Base-by-base conservation (phyloP, 2,329 filamentous ascomycete species). In the Colletotrichum lentis region DNA sequence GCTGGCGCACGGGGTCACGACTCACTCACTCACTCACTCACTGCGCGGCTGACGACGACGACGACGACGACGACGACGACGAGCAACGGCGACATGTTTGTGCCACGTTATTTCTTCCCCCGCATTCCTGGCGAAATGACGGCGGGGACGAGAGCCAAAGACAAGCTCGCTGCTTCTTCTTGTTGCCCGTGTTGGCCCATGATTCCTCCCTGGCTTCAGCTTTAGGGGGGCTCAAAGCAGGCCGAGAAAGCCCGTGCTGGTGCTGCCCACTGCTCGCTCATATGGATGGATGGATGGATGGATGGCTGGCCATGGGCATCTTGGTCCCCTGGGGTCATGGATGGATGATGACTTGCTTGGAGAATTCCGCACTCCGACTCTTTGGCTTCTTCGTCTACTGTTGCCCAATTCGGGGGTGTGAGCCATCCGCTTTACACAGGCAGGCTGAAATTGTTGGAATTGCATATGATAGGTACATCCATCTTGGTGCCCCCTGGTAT, bases 61-160 rank as follows among this genome's bases (percentile, higher is more conserved):
- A 10, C 27, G 6, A 27, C 5, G 6, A 27, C 43, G 20, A 46
- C 49, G 24, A 7, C 46, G n/a, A n/a, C n/a, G n/a, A n/a, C n/a
- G n/a, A n/a, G n/a, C 46, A 27, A 57, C 43, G 60, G 50, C 44
- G 44, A 50, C 24, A 31, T n/a, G 27, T 18, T 46, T 8, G 44
- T 60, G 54, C 60, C 49, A 64, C 62, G 39, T 60, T 50, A 22
- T 55, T 50, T 67, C 35, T 37, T 65, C 22, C 62, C 65, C 65
- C 65, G 65, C 65, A 65, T 65, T 65, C 55, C 61, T 55, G 55
- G 35, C 55, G 55, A 68, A 43, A 65, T 68, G 47, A 59, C 18
- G 14, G 61, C 18, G 35, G 55, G 35, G 39, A 35, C 54, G 24
- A n/a, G 35, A 35, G 49, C 49, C 24, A 18, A 54, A 53, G 31